Conservation (phyloP, 2,329 filamentous ascomycete genomes). For the Fusarium hainanense region DNA sequence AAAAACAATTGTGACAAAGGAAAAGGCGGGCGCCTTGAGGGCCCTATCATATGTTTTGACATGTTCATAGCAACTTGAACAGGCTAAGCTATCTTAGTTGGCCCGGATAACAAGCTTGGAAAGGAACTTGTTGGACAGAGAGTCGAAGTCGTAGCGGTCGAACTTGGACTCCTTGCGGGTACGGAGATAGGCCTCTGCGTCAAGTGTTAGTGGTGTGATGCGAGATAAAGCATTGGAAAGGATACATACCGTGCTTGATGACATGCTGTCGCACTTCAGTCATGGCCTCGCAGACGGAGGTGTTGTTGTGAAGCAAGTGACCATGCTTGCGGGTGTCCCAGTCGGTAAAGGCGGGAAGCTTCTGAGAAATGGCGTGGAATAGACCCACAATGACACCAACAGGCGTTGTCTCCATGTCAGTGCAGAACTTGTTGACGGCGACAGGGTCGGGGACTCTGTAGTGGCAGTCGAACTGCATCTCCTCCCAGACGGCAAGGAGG, state of each 20-base stretch:
- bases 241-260: conserved; percentile 85
- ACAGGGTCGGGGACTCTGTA: conserved; percentile 88
- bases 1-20: conserved; percentile 49
- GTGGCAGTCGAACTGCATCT: conserved; percentile 99
- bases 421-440: conserved; percentile 93
- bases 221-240: not conserved
- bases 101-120: conserved; percentile 96
- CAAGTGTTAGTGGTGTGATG: conserved; percentile 37
- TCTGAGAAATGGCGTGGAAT: conserved; percentile 98
- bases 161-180: conserved; percentile 84
- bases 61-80: conserved; percentile 28
- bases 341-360: conserved; percentile 89
- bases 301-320: conserved; percentile 89
- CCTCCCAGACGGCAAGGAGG: conserved; percentile 93
- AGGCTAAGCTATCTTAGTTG: conserved; percentile 66
- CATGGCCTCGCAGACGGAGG: conserved; percentile 93
- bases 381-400: conserved; percentile 96
- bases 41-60: conserved; percentile 31
- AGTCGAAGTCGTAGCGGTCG: conserved; percentile 93
- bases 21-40: conserved; percentile 37
- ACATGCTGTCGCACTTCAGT: conserved; percentile 95
- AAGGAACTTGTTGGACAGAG: conserved; percentile 95
- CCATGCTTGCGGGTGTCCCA: conserved; percentile 95
- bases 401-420: conserved; percentile 94
- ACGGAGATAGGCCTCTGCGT: conserved; percentile 84